These are phyloP conservation scores for Dioscorea dumetorum DNA, from an alignment of 106 monocot species.

Conservation along the genomic window DNA sequence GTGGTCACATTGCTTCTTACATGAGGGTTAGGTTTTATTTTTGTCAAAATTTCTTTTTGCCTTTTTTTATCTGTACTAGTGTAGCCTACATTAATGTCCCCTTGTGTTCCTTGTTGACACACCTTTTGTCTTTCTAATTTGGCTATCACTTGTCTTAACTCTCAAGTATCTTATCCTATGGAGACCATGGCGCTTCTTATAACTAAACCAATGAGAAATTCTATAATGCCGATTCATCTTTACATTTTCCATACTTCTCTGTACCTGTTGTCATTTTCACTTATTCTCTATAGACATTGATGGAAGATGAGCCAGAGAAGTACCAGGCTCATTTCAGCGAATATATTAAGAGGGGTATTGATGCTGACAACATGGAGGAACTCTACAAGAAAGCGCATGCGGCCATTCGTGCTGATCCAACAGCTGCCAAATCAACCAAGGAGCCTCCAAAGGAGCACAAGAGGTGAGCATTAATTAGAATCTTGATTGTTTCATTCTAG, in stretches of 20 bases:
- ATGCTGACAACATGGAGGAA: conserved; percentile 25
- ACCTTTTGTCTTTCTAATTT: too few relatives aligned
- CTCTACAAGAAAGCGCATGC: conserved; percentile 40
- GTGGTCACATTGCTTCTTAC: conserved; percentile 31
- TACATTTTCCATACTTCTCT: too few relatives aligned
- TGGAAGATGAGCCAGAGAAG: conserved; percentile 38
- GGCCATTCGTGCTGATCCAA: conserved; percentile 32
- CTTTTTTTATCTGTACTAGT: background rate
- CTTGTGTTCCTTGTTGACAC: too few relatives aligned
- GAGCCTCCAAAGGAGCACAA: conserved; percentile 28
- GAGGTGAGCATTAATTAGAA: conserved; percentile 6
- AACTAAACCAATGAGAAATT: too few relatives aligned
- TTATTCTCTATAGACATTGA: background rate
- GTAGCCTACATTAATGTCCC: background rate
- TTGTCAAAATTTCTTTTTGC: background rate
- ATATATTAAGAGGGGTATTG: conserved; percentile 30
- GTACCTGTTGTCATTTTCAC: background rate
- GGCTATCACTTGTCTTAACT: too few relatives aligned
- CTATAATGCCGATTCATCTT: too few relatives aligned
- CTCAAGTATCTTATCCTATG: too few relatives aligned
- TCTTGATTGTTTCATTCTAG: too few relatives aligned
- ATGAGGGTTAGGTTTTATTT: conserved; percentile 26
- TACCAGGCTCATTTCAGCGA: conserved; percentile 32
- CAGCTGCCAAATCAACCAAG: conserved; percentile 12
- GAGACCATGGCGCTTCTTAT: too few relatives aligned